Evolutionary conservation across 2,329 filamentous ascomycete genomes (phyloP).

Genomic region (Cordyceps javanica): DNA sequence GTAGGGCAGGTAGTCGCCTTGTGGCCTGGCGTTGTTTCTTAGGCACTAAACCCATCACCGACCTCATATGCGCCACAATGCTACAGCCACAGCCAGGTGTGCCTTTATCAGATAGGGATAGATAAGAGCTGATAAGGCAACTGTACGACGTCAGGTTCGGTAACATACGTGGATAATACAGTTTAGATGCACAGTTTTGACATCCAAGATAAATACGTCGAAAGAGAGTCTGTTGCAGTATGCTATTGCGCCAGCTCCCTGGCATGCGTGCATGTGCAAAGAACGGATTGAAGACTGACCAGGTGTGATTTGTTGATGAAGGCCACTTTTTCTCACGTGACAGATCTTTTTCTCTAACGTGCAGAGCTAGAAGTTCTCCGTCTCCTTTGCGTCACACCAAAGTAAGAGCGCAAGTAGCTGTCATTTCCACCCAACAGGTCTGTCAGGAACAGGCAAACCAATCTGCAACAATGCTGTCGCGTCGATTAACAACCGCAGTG

Average conservation of each 20-base stretch:
- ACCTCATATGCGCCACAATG: background rate
- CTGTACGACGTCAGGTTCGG: background rate
- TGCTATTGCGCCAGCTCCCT: background rate
- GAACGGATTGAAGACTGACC: background rate
- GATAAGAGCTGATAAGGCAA: background rate
- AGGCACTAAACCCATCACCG: background rate
- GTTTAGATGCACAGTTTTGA: background rate
- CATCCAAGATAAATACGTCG: background rate
- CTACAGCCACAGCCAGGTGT: background rate
- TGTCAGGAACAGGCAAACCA: background rate
- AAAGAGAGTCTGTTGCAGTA: too few relatives aligned
- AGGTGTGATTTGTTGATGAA: background rate
- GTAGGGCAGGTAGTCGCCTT: background rate
- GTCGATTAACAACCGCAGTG: constrained; percentile 36
- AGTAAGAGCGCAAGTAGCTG: background rate
- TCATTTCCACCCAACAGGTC: background rate
- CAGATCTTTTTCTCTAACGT: background rate
- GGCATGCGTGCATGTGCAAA: too few relatives aligned
- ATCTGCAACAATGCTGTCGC: constrained; percentile 34
- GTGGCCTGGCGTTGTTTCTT: background rate
- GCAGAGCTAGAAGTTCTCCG: background rate
- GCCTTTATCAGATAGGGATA: background rate
- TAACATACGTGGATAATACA: background rate
- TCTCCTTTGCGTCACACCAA: constrained; percentile 6
- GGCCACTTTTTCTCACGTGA: background rate